Conservation (phyloP, 1,284 basidiomycete genomes). For the Trametes pubescens region DNA sequence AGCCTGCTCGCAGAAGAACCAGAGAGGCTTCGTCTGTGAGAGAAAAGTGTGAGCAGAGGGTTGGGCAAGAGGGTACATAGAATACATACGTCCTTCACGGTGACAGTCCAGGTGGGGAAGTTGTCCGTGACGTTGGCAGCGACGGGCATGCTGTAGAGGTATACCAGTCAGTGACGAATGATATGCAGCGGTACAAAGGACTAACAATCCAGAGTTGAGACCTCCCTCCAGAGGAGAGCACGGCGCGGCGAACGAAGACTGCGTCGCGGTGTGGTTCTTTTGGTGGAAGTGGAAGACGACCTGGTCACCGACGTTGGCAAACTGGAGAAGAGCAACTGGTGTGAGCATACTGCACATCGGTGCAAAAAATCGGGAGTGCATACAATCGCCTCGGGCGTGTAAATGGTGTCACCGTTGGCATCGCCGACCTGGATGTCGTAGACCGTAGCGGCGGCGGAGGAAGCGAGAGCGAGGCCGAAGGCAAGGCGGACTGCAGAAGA, state of each 20-base stretch:
- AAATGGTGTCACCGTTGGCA: constrained; percentile 50
- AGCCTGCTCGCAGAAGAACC: constrained; percentile 54
- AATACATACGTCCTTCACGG: constrained; percentile 46
- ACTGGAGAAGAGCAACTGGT: constrained; percentile 39
- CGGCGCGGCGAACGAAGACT: constrained; percentile 63
- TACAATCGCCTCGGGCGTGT: constrained; percentile 61
- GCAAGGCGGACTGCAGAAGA: constrained; percentile 34
- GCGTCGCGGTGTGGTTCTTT: constrained; percentile 65
- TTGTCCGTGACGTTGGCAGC: constrained; percentile 48
- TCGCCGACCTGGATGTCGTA: constrained; percentile 63
- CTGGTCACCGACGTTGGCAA: constrained; percentile 60
- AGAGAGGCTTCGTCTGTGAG: constrained; percentile 48
- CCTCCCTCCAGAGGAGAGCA: constrained; percentile 58
- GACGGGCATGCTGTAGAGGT: constrained; percentile 55
- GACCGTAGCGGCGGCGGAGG: constrained; percentile 53
- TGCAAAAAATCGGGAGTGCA: constrained; percentile 33
- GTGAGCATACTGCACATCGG: constrained; percentile 18
- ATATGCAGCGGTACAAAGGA: constrained; percentile 16
- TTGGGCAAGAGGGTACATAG: neutral
- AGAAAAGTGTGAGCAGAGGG: neutral
- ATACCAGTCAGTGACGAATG: neutral
- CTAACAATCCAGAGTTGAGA: constrained; percentile 67
- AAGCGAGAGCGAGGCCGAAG: constrained; percentile 53
- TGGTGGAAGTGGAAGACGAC: constrained; percentile 65
- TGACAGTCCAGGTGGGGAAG: constrained; percentile 46